Evolutionary conservation across 345 rosid species (phyloP).

Genomic region (Acer negundo): DNA sequence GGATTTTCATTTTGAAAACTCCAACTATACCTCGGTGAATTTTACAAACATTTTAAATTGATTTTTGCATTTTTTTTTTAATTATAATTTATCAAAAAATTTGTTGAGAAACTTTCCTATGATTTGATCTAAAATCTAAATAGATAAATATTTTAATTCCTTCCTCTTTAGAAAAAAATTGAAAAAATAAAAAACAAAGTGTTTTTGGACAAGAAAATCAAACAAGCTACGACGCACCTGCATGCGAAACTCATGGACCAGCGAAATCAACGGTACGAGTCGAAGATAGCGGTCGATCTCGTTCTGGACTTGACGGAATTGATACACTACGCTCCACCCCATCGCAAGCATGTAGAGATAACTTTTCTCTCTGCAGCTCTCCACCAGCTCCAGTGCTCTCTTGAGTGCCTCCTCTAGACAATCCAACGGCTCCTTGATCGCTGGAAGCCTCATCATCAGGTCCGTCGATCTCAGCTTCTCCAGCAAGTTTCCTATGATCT

Average conservation of each 20-base stretch:
- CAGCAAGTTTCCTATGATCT: conserved; percentile 34
- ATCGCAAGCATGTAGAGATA: conserved; percentile 42
- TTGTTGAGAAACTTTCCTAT: too few relatives aligned
- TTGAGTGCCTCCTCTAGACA: conserved; percentile 39
- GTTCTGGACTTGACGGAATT: conserved; percentile 36
- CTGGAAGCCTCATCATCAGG: conserved; percentile 34
- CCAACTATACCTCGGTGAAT: too few relatives aligned
- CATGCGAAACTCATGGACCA: conserved; percentile 40
- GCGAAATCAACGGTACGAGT: conserved; percentile 40
- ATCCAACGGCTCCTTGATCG: conserved; percentile 40
- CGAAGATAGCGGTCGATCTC: conserved; percentile 42
- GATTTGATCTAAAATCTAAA: too few relatives aligned
- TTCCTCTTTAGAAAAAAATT: too few relatives aligned
- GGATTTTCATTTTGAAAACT: too few relatives aligned
- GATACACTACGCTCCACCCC: conserved; percentile 46
- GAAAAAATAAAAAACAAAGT: background rate
- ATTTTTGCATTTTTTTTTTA: too few relatives aligned
- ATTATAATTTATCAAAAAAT: too few relatives aligned
- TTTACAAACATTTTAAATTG: too few relatives aligned
- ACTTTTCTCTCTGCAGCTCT: conserved; percentile 40
- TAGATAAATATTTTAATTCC: too few relatives aligned
- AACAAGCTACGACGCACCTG: conserved; percentile 23
- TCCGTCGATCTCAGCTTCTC: conserved; percentile 38
- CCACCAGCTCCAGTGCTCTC: conserved; percentile 32
- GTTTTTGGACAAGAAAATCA: too few relatives aligned